phyloP scores from a whole-genome alignment of 2,329 filamentous ascomycete species.

The Sporothrix pallida region DNA sequence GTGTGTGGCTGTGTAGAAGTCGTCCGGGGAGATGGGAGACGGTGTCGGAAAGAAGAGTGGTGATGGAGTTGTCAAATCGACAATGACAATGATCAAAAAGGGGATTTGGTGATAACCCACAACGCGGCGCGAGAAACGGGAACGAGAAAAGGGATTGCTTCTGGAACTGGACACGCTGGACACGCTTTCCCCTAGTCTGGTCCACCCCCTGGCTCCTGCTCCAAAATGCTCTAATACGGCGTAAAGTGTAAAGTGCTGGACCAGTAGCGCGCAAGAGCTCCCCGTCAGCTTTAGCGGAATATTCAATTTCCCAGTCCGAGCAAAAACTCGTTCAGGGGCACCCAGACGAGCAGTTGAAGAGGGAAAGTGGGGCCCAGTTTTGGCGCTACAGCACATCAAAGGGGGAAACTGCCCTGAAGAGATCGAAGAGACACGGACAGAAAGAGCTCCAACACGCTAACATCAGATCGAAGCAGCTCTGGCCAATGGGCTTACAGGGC shows the following conservation, averaged over 20 bases:
- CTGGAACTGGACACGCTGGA: conserved; percentile 37
- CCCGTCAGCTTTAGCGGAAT: conserved; percentile 32
- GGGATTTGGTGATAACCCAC: conserved; percentile 18
- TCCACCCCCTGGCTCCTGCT: conserved; percentile 11
- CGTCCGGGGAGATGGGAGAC: neutral
- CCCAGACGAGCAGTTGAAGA: neutral
- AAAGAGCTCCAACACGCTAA: conserved; percentile 3
- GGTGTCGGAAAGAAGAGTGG: neutral
- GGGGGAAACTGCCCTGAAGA: neutral
- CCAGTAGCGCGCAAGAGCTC: neutral
- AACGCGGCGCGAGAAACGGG: conserved; percentile 30
- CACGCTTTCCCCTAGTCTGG: conserved; percentile 1
- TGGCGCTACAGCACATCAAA: conserved; percentile 10
- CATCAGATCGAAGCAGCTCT: neutral
- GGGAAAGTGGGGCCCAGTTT: conserved; percentile 10
- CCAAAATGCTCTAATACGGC: neutral
- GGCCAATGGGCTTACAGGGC: conserved; percentile 28
- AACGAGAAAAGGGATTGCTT: conserved; percentile 33
- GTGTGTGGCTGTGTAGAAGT: neutral
- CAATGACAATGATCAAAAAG: neutral
- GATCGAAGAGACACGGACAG: conserved; percentile 8
- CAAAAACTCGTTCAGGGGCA: conserved; percentile 1
- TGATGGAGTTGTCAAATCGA: neutral
- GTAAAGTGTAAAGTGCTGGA: neutral
- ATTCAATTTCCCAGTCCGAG: conserved; percentile 35